These are phyloP conservation scores for Naganishia antarctica DNA, from an alignment of 768 basidiomycete species.

Conservation along the genomic window DNA sequence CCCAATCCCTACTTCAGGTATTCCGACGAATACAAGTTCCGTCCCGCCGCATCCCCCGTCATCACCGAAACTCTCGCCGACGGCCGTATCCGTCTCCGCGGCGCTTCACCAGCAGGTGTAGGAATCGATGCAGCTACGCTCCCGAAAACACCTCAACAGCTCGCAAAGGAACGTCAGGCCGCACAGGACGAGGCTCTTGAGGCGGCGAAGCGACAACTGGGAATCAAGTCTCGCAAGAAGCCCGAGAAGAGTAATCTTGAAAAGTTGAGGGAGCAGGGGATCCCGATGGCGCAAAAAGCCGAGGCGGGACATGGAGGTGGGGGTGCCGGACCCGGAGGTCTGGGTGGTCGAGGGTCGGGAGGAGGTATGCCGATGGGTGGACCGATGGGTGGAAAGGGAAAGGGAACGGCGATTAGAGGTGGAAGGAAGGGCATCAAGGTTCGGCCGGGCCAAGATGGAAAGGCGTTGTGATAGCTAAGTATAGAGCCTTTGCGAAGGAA, in stretches of 20 bases:
- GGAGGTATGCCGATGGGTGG: neutral
- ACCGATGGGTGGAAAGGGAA: slow-evolving; percentile 12
- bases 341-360: slow-evolving; percentile 2
- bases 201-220: slow-evolving; percentile 41
- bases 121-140: slow-evolving; percentile 42
- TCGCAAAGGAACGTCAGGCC: slow-evolving; percentile 34
- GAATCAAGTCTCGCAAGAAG: slow-evolving; percentile 33
- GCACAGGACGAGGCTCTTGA: slow-evolving; percentile 41
- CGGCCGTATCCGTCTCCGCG: slow-evolving; percentile 65
- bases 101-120: slow-evolving; percentile 56
- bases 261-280: slow-evolving; percentile 12
- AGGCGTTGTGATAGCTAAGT: neutral
- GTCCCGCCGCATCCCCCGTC: slow-evolving; percentile 78
- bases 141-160: slow-evolving; percentile 37
- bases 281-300: slow-evolving; percentile 4
- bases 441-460: neutral
- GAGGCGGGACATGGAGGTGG: slow-evolving; percentile 14
- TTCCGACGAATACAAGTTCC: slow-evolving; percentile 72
- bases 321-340: neutral
- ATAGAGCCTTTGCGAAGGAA: neutral
- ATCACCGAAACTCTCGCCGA: slow-evolving; percentile 71
- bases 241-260: slow-evolving; percentile 26
- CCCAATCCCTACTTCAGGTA: slow-evolving; percentile 55
- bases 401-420: slow-evolving; percentile 10
- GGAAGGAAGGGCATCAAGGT: slow-evolving; percentile 14